These are phyloP conservation scores for Neurospora sp. DNA, from an alignment of 495 filamentous ascomycete species.

Conservation along the genomic window DNA sequence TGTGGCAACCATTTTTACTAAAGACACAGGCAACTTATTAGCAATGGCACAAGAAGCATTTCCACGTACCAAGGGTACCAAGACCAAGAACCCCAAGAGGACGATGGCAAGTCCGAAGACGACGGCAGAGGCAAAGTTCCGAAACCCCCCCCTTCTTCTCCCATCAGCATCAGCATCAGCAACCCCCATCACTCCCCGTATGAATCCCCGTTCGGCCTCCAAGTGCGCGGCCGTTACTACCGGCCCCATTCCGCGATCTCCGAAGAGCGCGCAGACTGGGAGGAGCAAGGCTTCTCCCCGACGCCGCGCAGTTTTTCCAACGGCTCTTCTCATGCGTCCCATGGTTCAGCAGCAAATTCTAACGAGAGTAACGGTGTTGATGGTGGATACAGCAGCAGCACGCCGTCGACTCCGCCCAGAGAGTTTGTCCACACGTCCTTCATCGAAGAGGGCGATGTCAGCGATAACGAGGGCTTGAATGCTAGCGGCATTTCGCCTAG, in stretches of 20 bases:
- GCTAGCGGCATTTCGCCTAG: neutral
- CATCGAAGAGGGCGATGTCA: neutral
- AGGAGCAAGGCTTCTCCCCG: neutral
- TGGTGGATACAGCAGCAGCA: neutral
- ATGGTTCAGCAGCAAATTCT: neutral
- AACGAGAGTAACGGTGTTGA: neutral
- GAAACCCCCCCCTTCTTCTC: neutral
- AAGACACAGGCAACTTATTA: neutral
- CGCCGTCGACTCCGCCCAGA: neutral
- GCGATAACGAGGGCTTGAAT: neutral
- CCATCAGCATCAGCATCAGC: neutral
- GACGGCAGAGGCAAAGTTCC: neutral
- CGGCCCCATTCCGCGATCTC: neutral
- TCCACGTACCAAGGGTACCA: neutral
- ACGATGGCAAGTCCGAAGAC: neutral
- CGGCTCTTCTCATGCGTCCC: neutral
- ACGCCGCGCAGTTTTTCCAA: neutral
- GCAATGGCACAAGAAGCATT: neutral
- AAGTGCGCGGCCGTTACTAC: neutral
- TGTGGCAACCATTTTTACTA: neutral
- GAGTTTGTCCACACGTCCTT: neutral
- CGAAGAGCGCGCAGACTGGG: neutral
- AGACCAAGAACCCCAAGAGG: neutral
- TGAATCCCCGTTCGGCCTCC: neutral
- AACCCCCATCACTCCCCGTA: no score